phyloP scores from a whole-genome alignment of 225 moss, liverwort and hornwort genomes.

The Physcomitrium patens region DNA sequence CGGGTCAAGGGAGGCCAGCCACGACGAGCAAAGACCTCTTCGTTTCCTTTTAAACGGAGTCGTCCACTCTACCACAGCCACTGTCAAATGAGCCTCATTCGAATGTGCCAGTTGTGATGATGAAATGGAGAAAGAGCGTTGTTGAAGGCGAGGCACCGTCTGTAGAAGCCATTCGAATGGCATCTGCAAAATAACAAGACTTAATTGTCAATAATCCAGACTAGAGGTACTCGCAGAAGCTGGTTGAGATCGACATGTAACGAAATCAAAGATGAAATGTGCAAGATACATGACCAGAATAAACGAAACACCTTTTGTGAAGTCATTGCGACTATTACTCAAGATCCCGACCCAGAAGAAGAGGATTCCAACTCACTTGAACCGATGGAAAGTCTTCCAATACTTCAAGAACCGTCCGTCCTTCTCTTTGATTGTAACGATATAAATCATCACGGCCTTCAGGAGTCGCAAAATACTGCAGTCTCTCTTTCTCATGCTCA shows the following conservation, averaged over 20 bases:
- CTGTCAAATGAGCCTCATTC: conserved; percentile 80
- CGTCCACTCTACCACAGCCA: conserved; percentile 89
- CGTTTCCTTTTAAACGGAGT: conserved; percentile 88
- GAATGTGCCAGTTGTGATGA: conserved; percentile 80
- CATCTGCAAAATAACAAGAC: conserved; percentile 53
- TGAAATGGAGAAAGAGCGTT: conserved; percentile 89
- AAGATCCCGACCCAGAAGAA: background rate
- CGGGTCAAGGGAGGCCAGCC: conserved; percentile 82
- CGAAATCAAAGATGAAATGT: background rate
- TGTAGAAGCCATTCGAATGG: conserved; percentile 96
- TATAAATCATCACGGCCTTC: conserved; percentile 96
- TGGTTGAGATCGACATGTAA: background rate
- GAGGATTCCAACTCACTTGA: conserved; percentile 45
- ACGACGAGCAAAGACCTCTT: conserved; percentile 89
- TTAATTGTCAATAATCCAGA: background rate
- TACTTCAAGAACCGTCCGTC: conserved; percentile 86
- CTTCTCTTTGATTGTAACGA: conserved; percentile 94
- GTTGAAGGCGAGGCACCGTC: conserved; percentile 83
- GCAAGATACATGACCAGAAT: conserved; percentile 7
- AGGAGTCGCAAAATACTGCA: conserved; percentile 92
- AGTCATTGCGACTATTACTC: background rate
- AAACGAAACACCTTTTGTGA: conserved; percentile 9
- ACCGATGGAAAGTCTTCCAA: conserved; percentile 94
- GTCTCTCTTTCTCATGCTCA: conserved; percentile 94
- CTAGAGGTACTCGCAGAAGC: conserved; percentile 15